Conservation (phyloP, 352 stramenopile genomes). For the Pythium sukuiense region DNA sequence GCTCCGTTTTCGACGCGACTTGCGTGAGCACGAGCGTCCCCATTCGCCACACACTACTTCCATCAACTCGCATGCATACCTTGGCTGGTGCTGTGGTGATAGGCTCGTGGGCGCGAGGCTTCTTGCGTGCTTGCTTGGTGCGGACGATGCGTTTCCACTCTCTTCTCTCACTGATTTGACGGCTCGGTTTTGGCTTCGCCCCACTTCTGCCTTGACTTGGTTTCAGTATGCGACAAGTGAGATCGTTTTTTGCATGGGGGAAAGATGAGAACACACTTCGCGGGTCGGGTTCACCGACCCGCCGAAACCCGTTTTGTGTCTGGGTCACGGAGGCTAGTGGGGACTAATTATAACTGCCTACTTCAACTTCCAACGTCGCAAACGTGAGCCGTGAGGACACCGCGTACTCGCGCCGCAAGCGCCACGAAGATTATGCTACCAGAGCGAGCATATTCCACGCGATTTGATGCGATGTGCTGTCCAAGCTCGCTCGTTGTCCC, state of each 20-base stretch:
- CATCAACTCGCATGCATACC: not conserved
- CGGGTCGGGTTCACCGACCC: not conserved
- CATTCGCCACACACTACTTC: not conserved
- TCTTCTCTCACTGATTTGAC: constrained; percentile 20
- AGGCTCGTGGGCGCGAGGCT: not conserved
- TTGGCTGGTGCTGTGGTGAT: not conserved
- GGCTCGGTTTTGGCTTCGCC: constrained; percentile 16
- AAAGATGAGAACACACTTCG: not conserved
- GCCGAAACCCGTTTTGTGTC: not conserved
- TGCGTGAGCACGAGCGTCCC: not conserved
- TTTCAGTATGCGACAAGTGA: constrained; percentile 18
- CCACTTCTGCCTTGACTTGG: constrained; percentile 10
- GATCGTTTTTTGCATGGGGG: constrained; percentile 15
- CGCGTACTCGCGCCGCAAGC: not conserved
- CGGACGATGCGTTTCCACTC: not conserved
- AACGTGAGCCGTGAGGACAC: not conserved
- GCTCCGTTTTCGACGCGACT: not conserved
- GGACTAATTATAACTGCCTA: not conserved
- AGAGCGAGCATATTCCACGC: too few species aligned
- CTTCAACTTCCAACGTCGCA: not conserved
- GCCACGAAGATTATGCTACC: not conserved
- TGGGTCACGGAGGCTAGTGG: not conserved
- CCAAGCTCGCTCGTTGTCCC: too few species aligned
- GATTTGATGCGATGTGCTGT: too few species aligned
- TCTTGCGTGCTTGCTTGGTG: not conserved